Evolutionary conservation across 2,329 filamentous ascomycete species (phyloP), one percentile per base, ranked within the genome.

Genomic region (Exophiala lecanii-corni): DNA sequence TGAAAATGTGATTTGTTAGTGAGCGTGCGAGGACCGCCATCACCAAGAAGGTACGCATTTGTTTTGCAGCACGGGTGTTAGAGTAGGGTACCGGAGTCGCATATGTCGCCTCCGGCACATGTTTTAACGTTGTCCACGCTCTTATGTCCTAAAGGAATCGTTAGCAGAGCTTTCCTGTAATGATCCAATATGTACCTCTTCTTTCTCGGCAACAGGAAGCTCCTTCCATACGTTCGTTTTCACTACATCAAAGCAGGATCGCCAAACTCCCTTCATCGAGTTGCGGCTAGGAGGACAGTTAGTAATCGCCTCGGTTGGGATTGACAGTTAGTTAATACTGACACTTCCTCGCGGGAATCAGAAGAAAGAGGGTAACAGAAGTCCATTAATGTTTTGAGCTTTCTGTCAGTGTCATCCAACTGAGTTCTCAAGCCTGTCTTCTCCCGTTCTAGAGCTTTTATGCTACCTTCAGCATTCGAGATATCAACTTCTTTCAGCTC

Each of bases 21-120:
- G 30, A 32, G 30, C 30, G 30, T 5, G 30, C 5, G 12, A 32
- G n/a, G 30, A 32, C n/a, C n/a, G 30, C 30, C 30, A 32, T 32
- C n/a, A 32, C 30, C 30, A 32, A 32, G 30, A 32, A 32, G 30
- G 30, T 32, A 32, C 30, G 30, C 30, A 32, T 32, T 32, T 32
- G 30, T 13, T 32, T 32, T 32, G 30, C 30, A 13, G 30, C 30
- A 32, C n/a, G 30, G 30, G 30, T 32, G n/a, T 32, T 32, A 16
- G 30, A 32, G n/a, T 13, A 6, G 5, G 30, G 30, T 32, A 32
- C n/a, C n/a, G 30, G 30, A 32, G 30, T 32, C 30, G 30, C 30
- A 32, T 32, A 16, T 32, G 30, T 32, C 30, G 30, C 30, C n/a
- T 32, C 30, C n/a, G 5, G 30, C 30, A 32, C 30, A 5, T 32